A percentile compares a stretch with the other conserved stretches of the same genome.
These are phyloP conservation scores for Calonectria pseudoreteaudii DNA, from an alignment of 2,329 filamentous ascomycete genomes.

Conservation along the genomic window DNA sequence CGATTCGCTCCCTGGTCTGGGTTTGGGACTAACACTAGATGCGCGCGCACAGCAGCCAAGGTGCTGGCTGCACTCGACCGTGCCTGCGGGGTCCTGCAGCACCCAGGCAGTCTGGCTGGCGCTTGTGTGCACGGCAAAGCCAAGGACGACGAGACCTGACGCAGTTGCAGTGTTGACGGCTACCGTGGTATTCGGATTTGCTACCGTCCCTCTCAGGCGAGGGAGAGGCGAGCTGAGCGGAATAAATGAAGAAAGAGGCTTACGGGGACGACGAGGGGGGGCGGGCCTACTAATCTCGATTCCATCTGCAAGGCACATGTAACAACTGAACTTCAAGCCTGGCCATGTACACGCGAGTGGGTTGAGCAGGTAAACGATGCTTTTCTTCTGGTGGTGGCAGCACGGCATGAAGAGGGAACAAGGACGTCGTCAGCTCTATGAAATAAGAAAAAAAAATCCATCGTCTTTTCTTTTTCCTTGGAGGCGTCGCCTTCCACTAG, in stretches of 20 bases:
- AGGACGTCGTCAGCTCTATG: neutral
- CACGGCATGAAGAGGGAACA: neutral
- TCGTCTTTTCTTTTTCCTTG: neutral
- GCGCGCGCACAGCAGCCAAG: neutral
- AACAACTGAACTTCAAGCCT: constrained; percentile 8
- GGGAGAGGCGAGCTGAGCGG: neutral
- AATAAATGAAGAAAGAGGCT: neutral
- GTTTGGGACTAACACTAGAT: constrained; percentile 13
- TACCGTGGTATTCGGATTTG: neutral
- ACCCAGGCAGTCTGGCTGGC: neutral
- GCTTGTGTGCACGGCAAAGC: neutral
- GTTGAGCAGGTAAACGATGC: neutral
- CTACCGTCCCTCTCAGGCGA: neutral
- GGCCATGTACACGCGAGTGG: neutral
- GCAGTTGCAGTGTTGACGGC: neutral
- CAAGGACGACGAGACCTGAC: neutral
- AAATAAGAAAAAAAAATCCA: neutral
- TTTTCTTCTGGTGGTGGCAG: neutral
- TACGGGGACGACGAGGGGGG: neutral
- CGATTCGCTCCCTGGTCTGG: constrained; percentile 6
- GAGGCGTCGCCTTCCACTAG: neutral
- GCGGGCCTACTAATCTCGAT: constrained; percentile 19
- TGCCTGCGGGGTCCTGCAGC: neutral
- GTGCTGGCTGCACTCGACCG: neutral
- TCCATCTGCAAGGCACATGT: constrained; percentile 13